Evolutionary conservation across 2,329 filamentous ascomycete genomes (phyloP), one percentile per base, ranked within the genome.

Genomic region (Blumeriella jaapii): DNA sequence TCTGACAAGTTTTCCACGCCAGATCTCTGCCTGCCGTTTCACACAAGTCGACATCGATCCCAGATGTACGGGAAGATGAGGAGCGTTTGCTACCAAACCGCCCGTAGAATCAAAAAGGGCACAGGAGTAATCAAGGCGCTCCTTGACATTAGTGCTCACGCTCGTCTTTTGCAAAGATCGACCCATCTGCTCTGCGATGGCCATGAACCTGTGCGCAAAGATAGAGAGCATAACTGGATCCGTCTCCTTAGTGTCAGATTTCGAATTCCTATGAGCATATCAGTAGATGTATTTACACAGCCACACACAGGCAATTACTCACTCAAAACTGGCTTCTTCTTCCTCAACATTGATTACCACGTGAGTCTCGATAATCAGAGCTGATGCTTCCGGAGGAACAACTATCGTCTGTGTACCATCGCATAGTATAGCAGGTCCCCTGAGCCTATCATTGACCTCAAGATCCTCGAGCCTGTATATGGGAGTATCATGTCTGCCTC

Each of bases 321-420:
- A 59, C 53, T 65, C 13, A 61, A 69, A 24, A 59, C 53, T 65
- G 43, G 34, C 54, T 42, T 54, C 70, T 61, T 45, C 62, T 29
- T 76, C 75, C 36, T 78, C 73, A 25, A 91, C 71, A 45, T 94
- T 85, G 52, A 95, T 87, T 5, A 95, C 70, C 6, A 95, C 84
- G 50, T 94, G 89, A 0, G 86, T 93, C 43, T 84, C 69, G 12
- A 93, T 76, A 19, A 94, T 67, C 15, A 86, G 61, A 0, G 87
- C 89, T 14, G 74, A 73, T 2, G 85, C 74, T 18, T 71, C 72
- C 0, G 87, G 89, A 0, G 83, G 82, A 2, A 95, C 77, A 0
- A 95, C 83, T 43, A 96, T 91, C 0, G 89, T 96, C 59, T 95
- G 89, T 1, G 82, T 87, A 6, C 80, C 80, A 52, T 89, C 87